These are phyloP conservation scores for Trichosanthes truncata DNA, from an alignment of 306 rosid genomes.

Conservation along the genomic window DNA sequence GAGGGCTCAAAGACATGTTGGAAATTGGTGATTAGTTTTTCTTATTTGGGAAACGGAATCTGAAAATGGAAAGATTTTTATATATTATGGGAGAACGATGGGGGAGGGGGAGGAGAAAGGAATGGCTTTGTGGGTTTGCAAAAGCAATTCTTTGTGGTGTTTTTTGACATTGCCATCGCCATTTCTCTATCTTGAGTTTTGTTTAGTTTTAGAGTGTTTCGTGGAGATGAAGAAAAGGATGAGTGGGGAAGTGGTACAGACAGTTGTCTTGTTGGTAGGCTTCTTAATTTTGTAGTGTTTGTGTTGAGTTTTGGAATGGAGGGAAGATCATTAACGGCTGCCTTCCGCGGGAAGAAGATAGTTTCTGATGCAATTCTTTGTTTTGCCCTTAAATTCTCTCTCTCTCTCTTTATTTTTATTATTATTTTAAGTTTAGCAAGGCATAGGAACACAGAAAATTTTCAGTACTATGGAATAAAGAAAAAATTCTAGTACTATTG, in stretches of 20 bases:
- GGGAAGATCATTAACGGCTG: background rate
- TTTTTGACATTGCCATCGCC: background rate
- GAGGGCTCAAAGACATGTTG: background rate
- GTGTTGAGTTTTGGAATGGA: background rate
- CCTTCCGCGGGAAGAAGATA: background rate
- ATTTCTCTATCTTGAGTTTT: background rate
- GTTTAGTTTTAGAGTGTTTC: background rate
- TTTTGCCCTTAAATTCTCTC: no score
- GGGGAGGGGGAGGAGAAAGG: background rate
- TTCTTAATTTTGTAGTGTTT: background rate
- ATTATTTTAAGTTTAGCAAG: no score
- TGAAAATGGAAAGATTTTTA: background rate
- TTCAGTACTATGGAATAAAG: no score
- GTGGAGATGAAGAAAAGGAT: conserved; percentile 4
- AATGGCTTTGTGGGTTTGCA: conserved; percentile 13
- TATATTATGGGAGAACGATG: background rate
- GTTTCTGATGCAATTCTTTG: no score
- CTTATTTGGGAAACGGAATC: background rate
- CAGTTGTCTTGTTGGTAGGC: background rate
- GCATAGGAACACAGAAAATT: no score
- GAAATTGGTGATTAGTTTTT: background rate
- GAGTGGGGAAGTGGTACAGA: background rate
- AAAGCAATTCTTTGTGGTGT: background rate
- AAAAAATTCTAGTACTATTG: no score
- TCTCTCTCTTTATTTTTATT: no score